Percentiles rank a stretch among this genome's conserved stretches.
Evolutionary conservation across 1,139 yeast genomes (phyloP).

Genomic region (Martiniozyma asiatica): DNA sequence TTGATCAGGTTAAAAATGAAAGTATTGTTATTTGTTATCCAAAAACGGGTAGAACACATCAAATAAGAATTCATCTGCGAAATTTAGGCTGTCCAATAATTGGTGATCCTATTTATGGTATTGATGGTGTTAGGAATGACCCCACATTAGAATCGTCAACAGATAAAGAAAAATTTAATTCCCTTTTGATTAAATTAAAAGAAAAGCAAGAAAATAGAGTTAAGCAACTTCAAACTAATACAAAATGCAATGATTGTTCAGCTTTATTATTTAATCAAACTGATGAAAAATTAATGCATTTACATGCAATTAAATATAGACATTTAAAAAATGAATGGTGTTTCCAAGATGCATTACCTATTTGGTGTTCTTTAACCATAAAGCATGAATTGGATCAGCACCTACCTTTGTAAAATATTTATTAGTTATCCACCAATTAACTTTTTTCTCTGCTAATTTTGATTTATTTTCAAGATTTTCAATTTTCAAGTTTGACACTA

Average conservation of each 20-base stretch:
- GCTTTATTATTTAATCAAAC: constrained; percentile 29
- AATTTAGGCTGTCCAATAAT: constrained; percentile 55
- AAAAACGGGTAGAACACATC: constrained; percentile 66
- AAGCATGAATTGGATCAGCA: not conserved
- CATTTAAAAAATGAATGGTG: constrained; percentile 20
- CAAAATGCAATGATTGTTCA: constrained; percentile 35
- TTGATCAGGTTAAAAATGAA: constrained; percentile 27
- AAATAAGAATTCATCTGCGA: constrained; percentile 57
- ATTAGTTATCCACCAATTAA: constrained; percentile 13
- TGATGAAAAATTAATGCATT: constrained; percentile 32
- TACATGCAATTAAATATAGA: constrained; percentile 46
- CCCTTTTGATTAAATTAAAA: constrained; percentile 12
- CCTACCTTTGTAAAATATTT: constrained; percentile 3
- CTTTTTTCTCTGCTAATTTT: constrained; percentile 24
- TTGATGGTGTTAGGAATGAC: constrained; percentile 5
- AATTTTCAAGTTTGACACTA: constrained; percentile 14
- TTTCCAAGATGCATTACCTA: constrained; percentile 29
- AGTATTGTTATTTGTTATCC: constrained; percentile 58
- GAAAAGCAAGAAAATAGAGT: constrained; percentile 9
- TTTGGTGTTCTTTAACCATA: not conserved
- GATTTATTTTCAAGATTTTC: constrained; percentile 14
- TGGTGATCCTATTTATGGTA: constrained; percentile 50
- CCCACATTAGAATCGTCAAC: constrained; percentile 1
- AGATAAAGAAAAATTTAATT: not conserved
- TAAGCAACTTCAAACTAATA: constrained; percentile 13